A percentile compares a stretch with the other conserved stretches of the same genome.
These are phyloP conservation scores for Aspergillus hortae DNA, from an alignment of 2,329 filamentous ascomycete genomes.

Conservation along the genomic window DNA sequence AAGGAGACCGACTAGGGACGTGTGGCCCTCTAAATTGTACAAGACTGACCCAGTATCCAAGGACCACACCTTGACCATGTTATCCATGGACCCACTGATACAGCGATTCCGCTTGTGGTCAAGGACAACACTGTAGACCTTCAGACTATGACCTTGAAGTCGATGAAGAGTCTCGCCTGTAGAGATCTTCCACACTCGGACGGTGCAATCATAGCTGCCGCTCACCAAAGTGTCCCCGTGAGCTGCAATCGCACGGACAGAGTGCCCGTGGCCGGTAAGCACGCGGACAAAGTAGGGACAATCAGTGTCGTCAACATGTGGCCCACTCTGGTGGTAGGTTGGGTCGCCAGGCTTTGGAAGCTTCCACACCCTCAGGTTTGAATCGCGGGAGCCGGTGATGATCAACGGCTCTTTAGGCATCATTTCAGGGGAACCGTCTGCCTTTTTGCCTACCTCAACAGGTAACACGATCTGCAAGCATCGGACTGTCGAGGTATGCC, in stretches of 20 bases:
- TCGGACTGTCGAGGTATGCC: slow-evolving; percentile 93
- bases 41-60: slow-evolving; percentile 79
- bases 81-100: slow-evolving; percentile 98
- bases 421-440: slow-evolving; percentile 73
- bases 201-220: slow-evolving; percentile 92
- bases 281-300: slow-evolving; percentile 94
- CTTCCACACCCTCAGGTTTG: slow-evolving; percentile 89
- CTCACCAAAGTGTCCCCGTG: slow-evolving; percentile 95
- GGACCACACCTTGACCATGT: slow-evolving; percentile 96
- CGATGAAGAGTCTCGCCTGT: slow-evolving; percentile 85
- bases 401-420: slow-evolving; percentile 93
- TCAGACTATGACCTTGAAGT: slow-evolving; percentile 80
- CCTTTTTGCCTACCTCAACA: slow-evolving; percentile 66
- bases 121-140: slow-evolving; percentile 95
- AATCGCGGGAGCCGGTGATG: slow-evolving; percentile 95
- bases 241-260: slow-evolving; percentile 91
- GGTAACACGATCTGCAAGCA: slow-evolving; percentile 94
- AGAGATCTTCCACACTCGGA: slow-evolving; percentile 95
- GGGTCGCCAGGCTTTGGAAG: slow-evolving; percentile 76
- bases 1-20: slow-evolving; percentile 83
- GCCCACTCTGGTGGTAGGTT: slow-evolving; percentile 73
- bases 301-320: slow-evolving; percentile 68
- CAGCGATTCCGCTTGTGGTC: slow-evolving; percentile 90
- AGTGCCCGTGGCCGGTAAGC: slow-evolving; percentile 82
- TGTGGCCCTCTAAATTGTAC: slow-evolving; percentile 89